Percentiles rank a stretch among this genome's conserved stretches.
These are phyloP conservation scores for Pythium folliculosum DNA, from an alignment of 352 stramenopile genomes.

Conservation along the genomic window DNA sequence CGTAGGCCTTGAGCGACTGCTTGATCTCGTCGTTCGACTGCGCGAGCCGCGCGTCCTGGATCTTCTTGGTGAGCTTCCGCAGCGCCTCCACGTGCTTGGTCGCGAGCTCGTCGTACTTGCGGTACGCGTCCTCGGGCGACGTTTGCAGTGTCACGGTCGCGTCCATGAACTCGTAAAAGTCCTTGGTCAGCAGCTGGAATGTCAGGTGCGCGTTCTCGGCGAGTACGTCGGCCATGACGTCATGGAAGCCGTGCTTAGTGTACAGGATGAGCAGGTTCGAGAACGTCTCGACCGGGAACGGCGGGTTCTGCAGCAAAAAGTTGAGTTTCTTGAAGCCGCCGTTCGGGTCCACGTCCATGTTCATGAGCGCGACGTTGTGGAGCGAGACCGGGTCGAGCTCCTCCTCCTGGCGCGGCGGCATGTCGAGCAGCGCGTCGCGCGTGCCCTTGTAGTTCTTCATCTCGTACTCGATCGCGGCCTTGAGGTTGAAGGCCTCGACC, in stretches of 20 bases:
- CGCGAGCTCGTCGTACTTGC: constrained; percentile 93
- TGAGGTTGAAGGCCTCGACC: constrained; percentile 95
- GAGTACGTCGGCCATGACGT: constrained; percentile 95
- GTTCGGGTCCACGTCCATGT: constrained; percentile 93
- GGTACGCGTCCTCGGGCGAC: constrained; percentile 93
- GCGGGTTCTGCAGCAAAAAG: constrained; percentile 93
- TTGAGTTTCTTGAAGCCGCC: constrained; percentile 95
- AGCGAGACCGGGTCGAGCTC: constrained; percentile 93
- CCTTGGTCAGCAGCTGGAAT: constrained; percentile 92
- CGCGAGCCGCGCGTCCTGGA: constrained; percentile 90
- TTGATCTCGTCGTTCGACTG: constrained; percentile 94
- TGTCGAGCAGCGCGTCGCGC: constrained; percentile 90
- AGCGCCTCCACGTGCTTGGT: constrained; percentile 93
- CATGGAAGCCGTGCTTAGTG: constrained; percentile 94
- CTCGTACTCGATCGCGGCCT: constrained; percentile 94
- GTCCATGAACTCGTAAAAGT: constrained; percentile 97
- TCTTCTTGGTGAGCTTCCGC: constrained; percentile 94
- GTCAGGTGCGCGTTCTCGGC: constrained; percentile 94
- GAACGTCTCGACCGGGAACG: constrained; percentile 95
- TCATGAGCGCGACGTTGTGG: constrained; percentile 91
- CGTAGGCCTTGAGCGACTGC: constrained; percentile 90
- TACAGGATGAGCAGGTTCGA: constrained; percentile 95
- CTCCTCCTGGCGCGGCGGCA: constrained; percentile 90
- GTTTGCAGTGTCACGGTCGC: constrained; percentile 92
- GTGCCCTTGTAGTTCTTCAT: constrained; percentile 92